A percentile compares a stretch with the other conserved stretches of the same genome.
These are phyloP conservation scores for Lojkania enalia DNA, from an alignment of 2,329 filamentous ascomycete genomes.

Conservation along the genomic window DNA sequence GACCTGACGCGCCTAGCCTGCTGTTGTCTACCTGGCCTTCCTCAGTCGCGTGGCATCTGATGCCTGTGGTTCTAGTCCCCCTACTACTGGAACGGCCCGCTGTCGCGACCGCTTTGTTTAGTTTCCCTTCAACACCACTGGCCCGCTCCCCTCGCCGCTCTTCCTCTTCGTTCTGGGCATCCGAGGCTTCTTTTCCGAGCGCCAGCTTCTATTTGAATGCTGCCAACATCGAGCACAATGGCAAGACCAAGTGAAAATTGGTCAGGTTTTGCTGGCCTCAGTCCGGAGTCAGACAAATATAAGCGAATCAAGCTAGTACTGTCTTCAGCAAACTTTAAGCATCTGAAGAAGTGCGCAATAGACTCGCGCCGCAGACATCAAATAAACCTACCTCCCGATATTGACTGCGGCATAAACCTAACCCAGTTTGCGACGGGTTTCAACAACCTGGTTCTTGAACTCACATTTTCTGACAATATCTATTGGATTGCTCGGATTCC, in stretches of 20 bases:
- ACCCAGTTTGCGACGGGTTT: slow-evolving; percentile 36
- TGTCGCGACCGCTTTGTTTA: slow-evolving; percentile 14
- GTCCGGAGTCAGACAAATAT: slow-evolving; percentile 17
- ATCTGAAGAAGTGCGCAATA: slow-evolving; percentile 17
- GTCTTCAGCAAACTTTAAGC: slow-evolving; percentile 17
- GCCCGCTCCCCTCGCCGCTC: slow-evolving; percentile 16
- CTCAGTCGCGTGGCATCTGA: slow-evolving; percentile 9
- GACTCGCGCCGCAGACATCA: slow-evolving; percentile 13
- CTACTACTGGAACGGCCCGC: slow-evolving; percentile 9
- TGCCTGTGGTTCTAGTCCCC: slow-evolving; percentile 6
- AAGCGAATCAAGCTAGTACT: slow-evolving; percentile 16
- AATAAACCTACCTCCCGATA: slow-evolving; percentile 20
- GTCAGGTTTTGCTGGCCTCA: slow-evolving; percentile 14
- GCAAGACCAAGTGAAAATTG: slow-evolving; percentile 19
- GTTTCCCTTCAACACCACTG: slow-evolving; percentile 14
- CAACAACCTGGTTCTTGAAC: slow-evolving; percentile 29
- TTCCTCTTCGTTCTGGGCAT: slow-evolving; percentile 15
- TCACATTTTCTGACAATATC: slow-evolving; percentile 17
- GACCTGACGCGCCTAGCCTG: slow-evolving; percentile 13
- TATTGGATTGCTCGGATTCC: slow-evolving; percentile 20
- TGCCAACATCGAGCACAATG: slow-evolving; percentile 17
- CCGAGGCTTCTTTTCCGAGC: slow-evolving; percentile 14
- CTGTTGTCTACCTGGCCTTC: slow-evolving; percentile 10
- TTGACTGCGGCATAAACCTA: slow-evolving; percentile 39
- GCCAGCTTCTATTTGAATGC: slow-evolving; percentile 17